Conservation (phyloP, 1,284 basidiomycete species). For the Polyporus tsugae region DNA sequence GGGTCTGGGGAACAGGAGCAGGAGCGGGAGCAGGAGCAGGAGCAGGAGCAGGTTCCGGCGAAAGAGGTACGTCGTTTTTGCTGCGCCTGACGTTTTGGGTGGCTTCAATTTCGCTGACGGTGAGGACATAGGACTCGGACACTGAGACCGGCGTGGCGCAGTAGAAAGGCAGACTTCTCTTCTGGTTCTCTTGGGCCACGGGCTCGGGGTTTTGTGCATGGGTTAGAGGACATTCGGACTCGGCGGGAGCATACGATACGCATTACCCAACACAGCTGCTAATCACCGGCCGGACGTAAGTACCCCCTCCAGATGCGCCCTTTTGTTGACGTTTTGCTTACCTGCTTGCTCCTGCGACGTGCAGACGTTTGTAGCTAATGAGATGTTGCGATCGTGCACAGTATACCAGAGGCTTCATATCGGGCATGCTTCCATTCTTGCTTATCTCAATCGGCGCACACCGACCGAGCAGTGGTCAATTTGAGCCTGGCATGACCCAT, state of each 20-base stretch:
- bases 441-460: neutral
- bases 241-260: neutral
- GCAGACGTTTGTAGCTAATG: slow-evolving; percentile 1
- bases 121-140: neutral
- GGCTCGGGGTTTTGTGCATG: neutral
- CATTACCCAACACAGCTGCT: slow-evolving; percentile 5
- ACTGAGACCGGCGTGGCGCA: neutral
- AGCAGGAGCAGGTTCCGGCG: neutral
- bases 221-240: slow-evolving; percentile 2
- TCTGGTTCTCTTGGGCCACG: neutral
- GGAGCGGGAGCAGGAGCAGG: neutral
- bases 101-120: neutral
- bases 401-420: neutral
- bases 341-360: neutral
- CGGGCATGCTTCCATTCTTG: neutral
- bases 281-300: neutral
- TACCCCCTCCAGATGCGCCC: neutral
- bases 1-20: neutral
- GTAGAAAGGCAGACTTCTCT: neutral
- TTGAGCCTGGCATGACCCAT: neutral
- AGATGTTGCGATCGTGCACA: neutral
- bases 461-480: neutral
- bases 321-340: neutral
- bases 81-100: no score
- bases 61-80: neutral